phyloP scores from a whole-genome alignment of 208 protist species.

The Naegleria gruberi region DNA sequence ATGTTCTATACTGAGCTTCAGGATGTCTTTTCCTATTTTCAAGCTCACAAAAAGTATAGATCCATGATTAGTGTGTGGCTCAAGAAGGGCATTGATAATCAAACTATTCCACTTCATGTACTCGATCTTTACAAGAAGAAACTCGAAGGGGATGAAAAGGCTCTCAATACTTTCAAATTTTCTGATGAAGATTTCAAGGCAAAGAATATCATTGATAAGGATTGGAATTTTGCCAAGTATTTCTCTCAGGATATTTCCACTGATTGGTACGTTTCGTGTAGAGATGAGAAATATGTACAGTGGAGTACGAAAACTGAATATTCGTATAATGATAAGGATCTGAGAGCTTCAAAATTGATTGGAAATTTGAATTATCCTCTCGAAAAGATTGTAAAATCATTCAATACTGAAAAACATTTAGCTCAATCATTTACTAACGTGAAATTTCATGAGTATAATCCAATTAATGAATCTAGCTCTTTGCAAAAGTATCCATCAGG shows the following conservation, averaged over 20 bases:
- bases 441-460: background rate
- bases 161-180: background rate
- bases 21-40: background rate
- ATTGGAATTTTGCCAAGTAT: background rate
- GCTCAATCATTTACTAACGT: background rate
- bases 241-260: background rate
- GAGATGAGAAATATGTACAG: background rate
- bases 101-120: background rate
- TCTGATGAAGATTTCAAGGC: background rate
- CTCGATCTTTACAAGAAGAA: background rate
- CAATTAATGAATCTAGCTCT: background rate
- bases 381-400: background rate
- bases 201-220: background rate
- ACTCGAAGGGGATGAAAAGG: background rate
- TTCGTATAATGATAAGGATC: background rate
- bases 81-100: background rate
- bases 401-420: background rate
- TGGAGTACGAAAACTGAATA: background rate
- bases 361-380: background rate
- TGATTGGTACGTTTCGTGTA: background rate
- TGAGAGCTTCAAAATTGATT: background rate
- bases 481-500: background rate
- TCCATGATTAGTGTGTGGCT: background rate
- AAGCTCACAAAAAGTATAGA: background rate
- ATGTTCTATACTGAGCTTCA: background rate